Base-by-base conservation (phyloP, 129 eudicot species). In the Artemisia annua region DNA sequence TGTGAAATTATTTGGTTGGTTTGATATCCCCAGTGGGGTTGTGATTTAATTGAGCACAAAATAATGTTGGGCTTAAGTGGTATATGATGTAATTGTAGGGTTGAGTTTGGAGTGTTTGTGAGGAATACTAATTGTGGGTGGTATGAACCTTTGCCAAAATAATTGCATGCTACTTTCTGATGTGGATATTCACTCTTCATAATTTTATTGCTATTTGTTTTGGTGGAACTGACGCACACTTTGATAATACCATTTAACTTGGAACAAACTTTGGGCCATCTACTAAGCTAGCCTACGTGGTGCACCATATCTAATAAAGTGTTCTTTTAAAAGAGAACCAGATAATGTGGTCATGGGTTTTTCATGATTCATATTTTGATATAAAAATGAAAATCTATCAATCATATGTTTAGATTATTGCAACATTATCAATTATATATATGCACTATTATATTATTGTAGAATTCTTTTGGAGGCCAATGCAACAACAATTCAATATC, bases 41-140 rank as follows among this genome's bases (percentile, higher is more conserved):
- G 53, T 58, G 75, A 60, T 44, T 77, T 26, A 52, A 75, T 67
- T 78, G 79, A 73, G 71, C 83, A 75, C 74, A 83, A 48, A 80
- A 80, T 81, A 81, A 60, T 70, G 28, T 67, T 66, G 48, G 44
- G 28, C 49, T 43, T 77, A 55, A 87, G 92, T 84, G 92, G 83
- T 48, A 10, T 67, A 26, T 84, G 92, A 87, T 79, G 81, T 75
- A 65, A 70, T 74, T 74, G 75, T 74, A 57, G 81, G 78, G 83
- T 75, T 73, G 30, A 67, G 67, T 44, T 62, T 61, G 49, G 63
- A 53, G 78, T 76, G 66, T 52, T 71, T 75, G 35, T 17, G 67
- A 75, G 75, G 70, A 65, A 51, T 76, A 75, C 69, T 69, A 44
- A 60, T 80, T 75, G 84, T 70, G 82, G 74, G 75, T 80, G 80